Evolutionary conservation across 2,329 filamentous ascomycete genomes (phyloP).

Genomic region (Alternaria metachromatica): DNA sequence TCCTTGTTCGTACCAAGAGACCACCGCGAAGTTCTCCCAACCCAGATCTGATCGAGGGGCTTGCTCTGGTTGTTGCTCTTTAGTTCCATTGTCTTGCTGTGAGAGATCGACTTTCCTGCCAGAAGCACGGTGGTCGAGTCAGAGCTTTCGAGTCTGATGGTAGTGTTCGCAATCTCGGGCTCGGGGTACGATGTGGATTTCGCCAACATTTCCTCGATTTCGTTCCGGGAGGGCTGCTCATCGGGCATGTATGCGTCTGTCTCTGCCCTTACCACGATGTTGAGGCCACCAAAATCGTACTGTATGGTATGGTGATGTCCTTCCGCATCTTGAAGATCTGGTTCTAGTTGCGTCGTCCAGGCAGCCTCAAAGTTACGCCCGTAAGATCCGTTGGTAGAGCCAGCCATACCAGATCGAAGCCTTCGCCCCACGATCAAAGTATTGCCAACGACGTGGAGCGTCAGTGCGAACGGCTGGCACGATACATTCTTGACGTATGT

Average conservation of each 20-base stretch:
- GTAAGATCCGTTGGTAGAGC: not conserved
- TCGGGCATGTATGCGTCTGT: not conserved
- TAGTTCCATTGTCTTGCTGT: not conserved
- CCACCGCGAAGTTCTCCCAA: not conserved
- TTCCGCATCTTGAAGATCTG: conserved; percentile 1
- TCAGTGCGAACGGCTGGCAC: not conserved
- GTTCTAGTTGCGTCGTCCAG: not conserved
- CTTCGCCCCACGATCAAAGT: not conserved
- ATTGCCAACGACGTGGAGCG: not conserved
- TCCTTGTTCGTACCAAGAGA: not conserved
- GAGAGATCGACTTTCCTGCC: not conserved
- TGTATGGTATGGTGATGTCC: not conserved
- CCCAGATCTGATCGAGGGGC: not conserved
- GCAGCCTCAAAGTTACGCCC: not conserved
- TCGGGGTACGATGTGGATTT: not conserved
- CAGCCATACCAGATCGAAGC: not conserved
- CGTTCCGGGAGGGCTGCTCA: not conserved
- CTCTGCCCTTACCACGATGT: not conserved
- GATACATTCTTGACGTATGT: not conserved
- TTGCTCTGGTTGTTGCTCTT: not conserved
- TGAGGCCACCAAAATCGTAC: not conserved
- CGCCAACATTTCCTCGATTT: not conserved
- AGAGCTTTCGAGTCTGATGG: not conserved
- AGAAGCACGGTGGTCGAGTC: not conserved
- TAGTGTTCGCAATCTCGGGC: not conserved